Evolutionary conservation across 306 rosid genomes (phyloP), one percentile per base, ranked within the genome.

Genomic region (Sphenostylis stenocarpa): DNA sequence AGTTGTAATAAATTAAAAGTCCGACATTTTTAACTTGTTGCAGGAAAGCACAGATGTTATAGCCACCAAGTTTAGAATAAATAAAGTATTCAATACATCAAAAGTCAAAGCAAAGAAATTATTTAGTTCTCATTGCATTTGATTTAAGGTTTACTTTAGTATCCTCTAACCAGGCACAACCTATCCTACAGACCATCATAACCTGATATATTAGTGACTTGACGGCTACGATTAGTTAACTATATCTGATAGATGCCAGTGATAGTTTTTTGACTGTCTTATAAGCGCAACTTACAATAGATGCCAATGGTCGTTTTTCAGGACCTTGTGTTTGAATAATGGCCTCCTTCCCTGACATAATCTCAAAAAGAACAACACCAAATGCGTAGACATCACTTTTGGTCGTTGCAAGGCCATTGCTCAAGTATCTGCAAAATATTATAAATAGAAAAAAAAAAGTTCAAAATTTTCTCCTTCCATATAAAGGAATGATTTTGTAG

Each of bases 381-480:
- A 86, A 95, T 67, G 98, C 98, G 82, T 92, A 95, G 52, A 90
- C 92, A 86, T 95, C 98, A 66, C 93, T 89, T 85, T 92, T 95
- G 53, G 93, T 70, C 5, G 98, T 90, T 10, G 98, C 98, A 68
- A 86, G 97, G 28, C 99, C 99, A 7, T 95, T 83, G 76, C 91
- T 95, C 87, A 95, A 88, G 86, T 95, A 95, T 86, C 99, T 95
- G 85, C 67, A 77, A 73, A 56, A 77, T 9, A 65, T 73, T 7
- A 72, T 48, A 7, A 44, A 64, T n/a, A 10, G 47, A 15, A 55
- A 67, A 9, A 15, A 20, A 1, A 11, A 2, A n/a, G 34, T 49
- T 10, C 11, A 16, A 47, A 6, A 57, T 38, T 23, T 12, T 23
- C 31, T 55, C 64, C 1, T 57, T 57, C 64, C 10, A 17, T 5